Base-by-base conservation (phyloP, 352 stramenopile species). In the Pythium brachiatum region DNA sequence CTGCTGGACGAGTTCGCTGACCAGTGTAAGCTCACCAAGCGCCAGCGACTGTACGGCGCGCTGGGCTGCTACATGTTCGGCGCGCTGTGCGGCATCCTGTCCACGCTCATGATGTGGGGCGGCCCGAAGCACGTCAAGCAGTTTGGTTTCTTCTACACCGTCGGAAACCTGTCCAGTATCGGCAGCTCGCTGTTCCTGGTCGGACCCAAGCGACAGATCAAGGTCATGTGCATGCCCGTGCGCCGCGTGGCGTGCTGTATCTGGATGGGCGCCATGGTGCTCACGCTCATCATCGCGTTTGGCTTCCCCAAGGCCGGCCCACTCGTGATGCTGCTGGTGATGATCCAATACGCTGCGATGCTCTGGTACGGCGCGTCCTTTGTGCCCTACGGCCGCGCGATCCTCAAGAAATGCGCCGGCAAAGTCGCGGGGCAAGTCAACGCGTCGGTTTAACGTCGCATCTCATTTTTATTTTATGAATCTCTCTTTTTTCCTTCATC, bases 121-220 rank as follows among this genome's bases (percentile, higher is more conserved):
- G 84, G 84, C 1, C 79, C 84, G 2, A 81, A 79, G 63, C 85
- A 94, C 68, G 67, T 94, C 16, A 92, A 91, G 61, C 81, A 90
- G 60, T 94, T 94, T 64, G 85, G 72, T 21, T 94, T 94, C 72
- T 92, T 94, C 67, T 94, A 94, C 64, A 92, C 83, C 13, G 63
- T 94, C 29, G 82, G 85, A n/a, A 90, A 76, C 56, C 73, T 94
- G 21, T 88, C 79, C 68, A 88, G 79, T 38, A 89, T 94, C 46
- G 82, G 83, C 48, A 89, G 76, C 23, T 94, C 85, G 27, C 69
- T 92, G 20, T 94, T 94, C 57, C 73, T 94, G 39, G 79, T 91
- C 13, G 83, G 85, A 0, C 84, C 84, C 11, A 66, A 66, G 67
- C 60, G 81, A 9, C 85, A 94, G 70, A 53, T 90, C 46, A 82